A percentile compares a stretch with the other conserved stretches of the same genome.
These are phyloP conservation scores for Kwoniella dejecticola DNA, from an alignment of 768 basidiomycete genomes.

Conservation along the genomic window DNA sequence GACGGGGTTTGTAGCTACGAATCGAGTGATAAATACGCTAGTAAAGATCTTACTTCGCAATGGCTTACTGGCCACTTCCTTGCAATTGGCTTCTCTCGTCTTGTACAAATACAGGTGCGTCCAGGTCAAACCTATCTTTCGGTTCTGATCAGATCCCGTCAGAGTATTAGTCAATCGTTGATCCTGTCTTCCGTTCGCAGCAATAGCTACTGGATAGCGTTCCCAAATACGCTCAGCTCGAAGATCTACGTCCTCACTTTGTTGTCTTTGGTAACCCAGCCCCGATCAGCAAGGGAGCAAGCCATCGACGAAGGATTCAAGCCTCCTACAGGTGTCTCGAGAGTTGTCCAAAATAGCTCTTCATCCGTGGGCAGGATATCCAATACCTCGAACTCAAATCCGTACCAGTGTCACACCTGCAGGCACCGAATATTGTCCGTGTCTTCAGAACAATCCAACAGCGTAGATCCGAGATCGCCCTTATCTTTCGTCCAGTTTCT, in stretches of 20 bases:
- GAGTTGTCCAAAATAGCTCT: background rate
- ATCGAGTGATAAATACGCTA: background rate
- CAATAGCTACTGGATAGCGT: background rate
- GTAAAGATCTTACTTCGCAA: background rate
- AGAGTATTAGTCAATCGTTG: too few relatives aligned
- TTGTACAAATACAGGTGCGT: background rate
- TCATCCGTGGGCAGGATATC: too few relatives aligned
- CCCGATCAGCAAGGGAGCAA: background rate
- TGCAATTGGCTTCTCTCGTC: background rate
- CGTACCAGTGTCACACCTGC: too few relatives aligned
- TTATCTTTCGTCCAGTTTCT: too few relatives aligned
- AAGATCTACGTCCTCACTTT: background rate
- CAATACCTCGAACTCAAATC: too few relatives aligned
- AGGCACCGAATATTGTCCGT: too few relatives aligned
- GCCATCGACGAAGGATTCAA: background rate
- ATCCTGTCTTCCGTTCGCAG: too few relatives aligned
- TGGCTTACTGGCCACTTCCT: background rate
- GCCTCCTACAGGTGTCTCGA: background rate
- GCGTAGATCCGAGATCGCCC: too few relatives aligned
- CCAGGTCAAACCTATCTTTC: too few relatives aligned
- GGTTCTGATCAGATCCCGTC: too few relatives aligned
- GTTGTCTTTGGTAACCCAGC: background rate
- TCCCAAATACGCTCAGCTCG: background rate
- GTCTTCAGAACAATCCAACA: too few relatives aligned
- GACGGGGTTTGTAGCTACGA: constrained; percentile 6